A percentile compares a stretch with the other conserved stretches of the same genome.
These are phyloP conservation scores for Massariosphaeria phaeospora DNA, from an alignment of 495 filamentous ascomycete species.

Conservation along the genomic window DNA sequence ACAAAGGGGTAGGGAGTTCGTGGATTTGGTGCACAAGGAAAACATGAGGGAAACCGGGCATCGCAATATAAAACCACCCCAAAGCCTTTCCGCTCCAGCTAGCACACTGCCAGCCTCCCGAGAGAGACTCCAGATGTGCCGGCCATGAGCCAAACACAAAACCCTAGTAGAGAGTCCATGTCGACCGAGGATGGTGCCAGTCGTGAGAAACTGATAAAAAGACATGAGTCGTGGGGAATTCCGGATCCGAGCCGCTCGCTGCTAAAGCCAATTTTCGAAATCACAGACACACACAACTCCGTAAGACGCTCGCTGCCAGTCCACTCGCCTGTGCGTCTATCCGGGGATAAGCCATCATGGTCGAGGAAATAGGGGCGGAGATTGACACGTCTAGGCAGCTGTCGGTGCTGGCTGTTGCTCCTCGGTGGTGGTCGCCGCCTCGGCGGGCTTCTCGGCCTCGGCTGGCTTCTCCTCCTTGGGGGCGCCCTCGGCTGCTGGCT, in stretches of 20 bases:
- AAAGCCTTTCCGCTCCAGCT: neutral
- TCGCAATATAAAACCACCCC: neutral
- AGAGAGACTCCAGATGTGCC: neutral
- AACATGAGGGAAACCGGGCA: slow-evolving; percentile 11
- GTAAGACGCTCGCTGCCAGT: slow-evolving; percentile 22
- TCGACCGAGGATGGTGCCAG: no score
- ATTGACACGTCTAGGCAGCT: slow-evolving; percentile 28
- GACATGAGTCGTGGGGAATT: slow-evolving; percentile 31
- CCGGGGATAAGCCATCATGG: slow-evolving; percentile 11
- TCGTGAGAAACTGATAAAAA: slow-evolving; percentile 19
- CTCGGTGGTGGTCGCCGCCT: slow-evolving; percentile 42
- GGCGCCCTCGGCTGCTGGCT: slow-evolving; percentile 55
- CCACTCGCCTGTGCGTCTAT: slow-evolving; percentile 17
- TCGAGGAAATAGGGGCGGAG: slow-evolving; percentile 23
- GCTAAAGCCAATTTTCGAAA: slow-evolving; percentile 26
- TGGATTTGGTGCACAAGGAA: slow-evolving; percentile 25
- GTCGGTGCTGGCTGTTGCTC: slow-evolving; percentile 30
- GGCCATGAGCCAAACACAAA: neutral
- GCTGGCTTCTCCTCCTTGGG: slow-evolving; percentile 49
- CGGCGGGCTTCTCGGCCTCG: slow-evolving; percentile 44
- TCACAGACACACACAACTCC: slow-evolving; percentile 25
- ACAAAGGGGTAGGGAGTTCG: slow-evolving; percentile 6
- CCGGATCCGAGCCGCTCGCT: slow-evolving; percentile 26
- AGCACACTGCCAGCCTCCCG: neutral
- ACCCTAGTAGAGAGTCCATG: neutral